Evolutionary conservation across 805 yeast genomes (phyloP).

Genomic region (Candida michaelii): DNA sequence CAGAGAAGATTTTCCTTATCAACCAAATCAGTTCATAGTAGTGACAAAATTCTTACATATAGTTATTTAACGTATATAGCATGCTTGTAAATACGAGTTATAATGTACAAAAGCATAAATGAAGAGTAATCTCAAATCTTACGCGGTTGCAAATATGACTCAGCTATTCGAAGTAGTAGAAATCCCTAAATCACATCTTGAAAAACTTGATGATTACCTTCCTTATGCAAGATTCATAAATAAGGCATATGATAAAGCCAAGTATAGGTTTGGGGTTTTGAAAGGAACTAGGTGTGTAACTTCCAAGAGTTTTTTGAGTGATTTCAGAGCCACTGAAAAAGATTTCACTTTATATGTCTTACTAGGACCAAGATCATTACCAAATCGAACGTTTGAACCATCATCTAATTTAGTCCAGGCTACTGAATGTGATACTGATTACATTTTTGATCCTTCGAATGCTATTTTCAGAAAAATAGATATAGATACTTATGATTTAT

Average conservation of each 20-base stretch:
- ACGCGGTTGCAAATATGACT: not conserved
- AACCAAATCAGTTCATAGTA: conserved; percentile 40
- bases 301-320: conserved; percentile 19
- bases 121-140: too few species aligned
- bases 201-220: not conserved
- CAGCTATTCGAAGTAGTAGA: conserved; percentile 2
- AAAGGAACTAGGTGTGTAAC: conserved; percentile 40
- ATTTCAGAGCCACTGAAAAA: conserved; percentile 25
- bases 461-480: conserved; percentile 18
- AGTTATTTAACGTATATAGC: too few species aligned
- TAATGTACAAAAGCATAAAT: too few species aligned
- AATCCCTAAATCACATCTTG: conserved; percentile 6
- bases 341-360: conserved; percentile 22
- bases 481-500: conserved; percentile 19
- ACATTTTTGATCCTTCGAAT: conserved; percentile 18
- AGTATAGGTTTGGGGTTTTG: conserved; percentile 44
- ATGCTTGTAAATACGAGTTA: too few species aligned
- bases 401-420: conserved; percentile 21
- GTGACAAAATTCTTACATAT: conserved; percentile 33
- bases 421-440: conserved; percentile 28
- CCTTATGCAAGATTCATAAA: conserved; percentile 35
- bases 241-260: conserved; percentile 50
- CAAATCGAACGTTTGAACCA: conserved; percentile 24
- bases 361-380: conserved; percentile 27
- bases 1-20: conserved; percentile 35